Conservation (phyloP, 495 filamentous ascomycete genomes). For the Parathielavia hyrcaniae region DNA sequence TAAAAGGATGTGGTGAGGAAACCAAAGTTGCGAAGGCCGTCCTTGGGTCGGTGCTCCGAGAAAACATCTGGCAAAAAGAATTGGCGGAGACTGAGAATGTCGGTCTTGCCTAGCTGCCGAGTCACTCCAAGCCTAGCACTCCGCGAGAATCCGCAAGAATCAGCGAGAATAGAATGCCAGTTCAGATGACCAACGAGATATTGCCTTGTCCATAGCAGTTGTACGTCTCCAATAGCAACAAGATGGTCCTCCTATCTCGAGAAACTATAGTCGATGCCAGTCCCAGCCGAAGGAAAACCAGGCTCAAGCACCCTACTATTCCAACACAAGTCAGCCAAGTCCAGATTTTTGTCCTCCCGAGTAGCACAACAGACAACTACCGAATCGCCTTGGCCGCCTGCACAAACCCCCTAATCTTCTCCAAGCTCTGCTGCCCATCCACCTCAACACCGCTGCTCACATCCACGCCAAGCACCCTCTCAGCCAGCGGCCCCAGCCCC, state of each 20-base stretch:
- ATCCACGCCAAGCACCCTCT: constrained; percentile 74
- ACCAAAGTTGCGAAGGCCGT: background rate
- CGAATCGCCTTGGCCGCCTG: constrained; percentile 57
- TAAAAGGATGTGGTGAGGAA: background rate
- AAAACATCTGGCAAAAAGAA: background rate
- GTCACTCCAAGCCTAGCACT: background rate
- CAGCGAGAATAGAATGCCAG: background rate
- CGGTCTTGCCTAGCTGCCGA: background rate
- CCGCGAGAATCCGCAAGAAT: background rate
- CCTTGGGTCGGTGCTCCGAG: background rate
- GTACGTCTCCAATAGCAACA: too few relatives aligned
- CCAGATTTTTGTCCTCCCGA: background rate
- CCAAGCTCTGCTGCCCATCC: constrained; percentile 70
- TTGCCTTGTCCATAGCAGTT: too few relatives aligned
- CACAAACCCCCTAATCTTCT: constrained; percentile 79
- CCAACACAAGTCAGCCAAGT: background rate
- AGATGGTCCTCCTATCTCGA: too few relatives aligned
- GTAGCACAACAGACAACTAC: constrained; percentile 18
- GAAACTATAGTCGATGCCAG: too few relatives aligned
- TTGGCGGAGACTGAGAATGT: too few relatives aligned
- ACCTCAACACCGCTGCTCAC: constrained; percentile 90
- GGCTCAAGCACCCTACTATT: background rate
- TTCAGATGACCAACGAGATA: background rate
- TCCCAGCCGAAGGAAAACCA: too few relatives aligned
- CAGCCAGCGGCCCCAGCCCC: constrained; percentile 48